These are phyloP conservation scores for Mortierella sp. DNA, from an alignment of 371 early-diverging fungal species.

Conservation along the genomic window DNA sequence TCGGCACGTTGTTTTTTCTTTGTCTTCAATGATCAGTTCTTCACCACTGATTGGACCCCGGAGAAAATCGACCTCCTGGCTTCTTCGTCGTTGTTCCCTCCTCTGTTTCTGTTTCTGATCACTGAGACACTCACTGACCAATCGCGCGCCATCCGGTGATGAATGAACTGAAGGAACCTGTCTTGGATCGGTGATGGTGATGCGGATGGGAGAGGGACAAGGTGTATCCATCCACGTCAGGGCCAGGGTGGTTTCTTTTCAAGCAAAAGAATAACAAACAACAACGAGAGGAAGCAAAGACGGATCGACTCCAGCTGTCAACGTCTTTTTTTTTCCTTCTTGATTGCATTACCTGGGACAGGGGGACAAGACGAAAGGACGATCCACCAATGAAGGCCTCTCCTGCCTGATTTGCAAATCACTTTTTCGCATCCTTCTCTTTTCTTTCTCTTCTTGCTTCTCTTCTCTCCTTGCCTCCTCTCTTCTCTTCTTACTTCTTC, in stretches of 20 bases:
- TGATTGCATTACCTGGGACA: not conserved
- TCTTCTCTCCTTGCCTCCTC: not conserved
- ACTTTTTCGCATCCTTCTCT: not conserved
- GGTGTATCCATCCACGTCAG: no score
- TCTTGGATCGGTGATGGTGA: not conserved
- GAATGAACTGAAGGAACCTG: not conserved
- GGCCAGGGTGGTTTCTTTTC: no score
- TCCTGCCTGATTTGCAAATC: not conserved
- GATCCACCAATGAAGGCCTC: not conserved
- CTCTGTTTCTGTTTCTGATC: no score
- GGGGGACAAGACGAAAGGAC: no score
- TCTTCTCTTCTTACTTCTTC: not conserved
- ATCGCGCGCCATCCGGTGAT: not conserved
- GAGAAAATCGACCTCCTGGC: not conserved
- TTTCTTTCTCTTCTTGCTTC: not conserved
- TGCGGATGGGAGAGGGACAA: not conserved
- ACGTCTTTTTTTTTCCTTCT: not conserved
- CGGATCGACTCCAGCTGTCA: not conserved
- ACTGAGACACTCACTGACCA: not conserved
- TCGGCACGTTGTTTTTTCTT: no score
- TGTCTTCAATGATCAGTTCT: no score
- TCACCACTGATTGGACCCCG: not conserved
- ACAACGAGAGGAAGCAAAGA: not conserved
- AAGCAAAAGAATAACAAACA: not conserved
- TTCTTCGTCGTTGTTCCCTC: not conserved